Percentiles rank a stretch among this genome's conserved stretches.
These are phyloP conservation scores for Tephrocybe rancida DNA, from an alignment of 768 basidiomycete species.

Conservation along the genomic window DNA sequence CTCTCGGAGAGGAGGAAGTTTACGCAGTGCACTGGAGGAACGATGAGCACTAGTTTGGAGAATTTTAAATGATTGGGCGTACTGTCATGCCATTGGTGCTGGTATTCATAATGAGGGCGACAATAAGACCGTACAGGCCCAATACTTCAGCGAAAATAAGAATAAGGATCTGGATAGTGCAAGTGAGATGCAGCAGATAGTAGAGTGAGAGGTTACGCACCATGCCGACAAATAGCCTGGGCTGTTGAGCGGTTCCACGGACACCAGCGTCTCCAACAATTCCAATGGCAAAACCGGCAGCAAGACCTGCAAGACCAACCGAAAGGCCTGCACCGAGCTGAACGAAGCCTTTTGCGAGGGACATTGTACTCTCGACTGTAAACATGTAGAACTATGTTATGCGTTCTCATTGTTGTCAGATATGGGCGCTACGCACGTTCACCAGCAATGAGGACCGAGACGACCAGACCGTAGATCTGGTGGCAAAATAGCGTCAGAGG, in stretches of 20 bases:
- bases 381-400: not conserved
- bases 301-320: slow-evolving; percentile 92
- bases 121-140: slow-evolving; percentile 67
- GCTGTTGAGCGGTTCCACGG: slow-evolving; percentile 95
- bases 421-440: slow-evolving; percentile 60
- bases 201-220: slow-evolving; percentile 36
- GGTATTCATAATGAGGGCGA: slow-evolving; percentile 96
- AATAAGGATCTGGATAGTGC: slow-evolving; percentile 77
- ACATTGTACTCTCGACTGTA: slow-evolving; percentile 74
- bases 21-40: slow-evolving; percentile 8
- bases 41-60: not conserved
- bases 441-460: slow-evolving; percentile 93
- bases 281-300: slow-evolving; percentile 96
- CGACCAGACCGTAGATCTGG: slow-evolving; percentile 97
- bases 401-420: not conserved
- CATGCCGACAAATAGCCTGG: slow-evolving; percentile 93
- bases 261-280: slow-evolving; percentile 99
- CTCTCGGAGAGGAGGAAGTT: slow-evolving; percentile 1
- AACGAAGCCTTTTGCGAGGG: slow-evolving; percentile 91
- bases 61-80: not conserved
- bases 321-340: slow-evolving; percentile 94
- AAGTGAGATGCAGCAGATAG: slow-evolving; percentile 1
- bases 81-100: slow-evolving; percentile 38
- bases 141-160: slow-evolving; percentile 94
- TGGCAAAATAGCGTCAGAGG: not conserved